Evolutionary conservation across 495 filamentous ascomycete species (phyloP).

Genomic region (Penicillium samsonianum): DNA sequence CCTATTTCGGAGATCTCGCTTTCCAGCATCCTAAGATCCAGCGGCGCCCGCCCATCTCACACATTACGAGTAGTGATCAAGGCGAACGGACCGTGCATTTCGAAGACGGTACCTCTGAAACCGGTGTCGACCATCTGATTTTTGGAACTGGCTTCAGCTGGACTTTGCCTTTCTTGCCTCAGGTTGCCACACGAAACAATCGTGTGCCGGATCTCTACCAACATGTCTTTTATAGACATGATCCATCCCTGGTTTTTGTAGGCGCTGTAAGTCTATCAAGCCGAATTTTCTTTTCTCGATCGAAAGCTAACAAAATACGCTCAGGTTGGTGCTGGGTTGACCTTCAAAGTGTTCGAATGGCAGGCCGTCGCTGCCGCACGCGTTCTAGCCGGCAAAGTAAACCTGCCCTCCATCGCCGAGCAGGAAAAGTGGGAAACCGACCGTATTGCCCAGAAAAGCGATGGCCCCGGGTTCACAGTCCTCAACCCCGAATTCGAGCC

Average conservation of each 20-base stretch:
- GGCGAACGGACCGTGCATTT: constrained; percentile 44
- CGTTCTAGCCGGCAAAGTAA: constrained; percentile 52
- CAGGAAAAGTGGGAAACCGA: constrained; percentile 55
- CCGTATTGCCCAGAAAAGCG: constrained; percentile 50
- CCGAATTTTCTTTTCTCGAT: constrained; percentile 13
- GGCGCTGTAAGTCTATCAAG: constrained; percentile 45
- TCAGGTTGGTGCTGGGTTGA: constrained; percentile 57
- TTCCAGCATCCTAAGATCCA: constrained; percentile 53
- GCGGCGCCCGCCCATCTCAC: constrained; percentile 46
- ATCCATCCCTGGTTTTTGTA: constrained; percentile 41
- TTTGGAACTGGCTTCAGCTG: constrained; percentile 60
- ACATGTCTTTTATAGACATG: constrained; percentile 52
- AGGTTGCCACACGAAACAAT: constrained; percentile 52
- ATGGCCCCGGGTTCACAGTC: constrained; percentile 50
- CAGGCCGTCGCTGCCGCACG: constrained; percentile 60
- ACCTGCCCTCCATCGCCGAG: constrained; percentile 42
- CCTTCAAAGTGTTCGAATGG: constrained; percentile 62
- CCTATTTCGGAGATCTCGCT: constrained; percentile 52
- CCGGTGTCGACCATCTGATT: constrained; percentile 56
- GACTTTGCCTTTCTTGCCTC: constrained; percentile 56
- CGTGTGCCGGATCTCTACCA: constrained; percentile 57
- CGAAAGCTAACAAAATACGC: constrained; percentile 34
- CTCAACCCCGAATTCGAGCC: constrained; percentile 56
- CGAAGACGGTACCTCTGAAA: constrained; percentile 49
- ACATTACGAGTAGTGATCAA: constrained; percentile 40